A percentile compares a stretch with the other conserved stretches of the same genome.
Evolutionary conservation across 139 green algal species (phyloP).

Genomic region (Nannochloris sp.): DNA sequence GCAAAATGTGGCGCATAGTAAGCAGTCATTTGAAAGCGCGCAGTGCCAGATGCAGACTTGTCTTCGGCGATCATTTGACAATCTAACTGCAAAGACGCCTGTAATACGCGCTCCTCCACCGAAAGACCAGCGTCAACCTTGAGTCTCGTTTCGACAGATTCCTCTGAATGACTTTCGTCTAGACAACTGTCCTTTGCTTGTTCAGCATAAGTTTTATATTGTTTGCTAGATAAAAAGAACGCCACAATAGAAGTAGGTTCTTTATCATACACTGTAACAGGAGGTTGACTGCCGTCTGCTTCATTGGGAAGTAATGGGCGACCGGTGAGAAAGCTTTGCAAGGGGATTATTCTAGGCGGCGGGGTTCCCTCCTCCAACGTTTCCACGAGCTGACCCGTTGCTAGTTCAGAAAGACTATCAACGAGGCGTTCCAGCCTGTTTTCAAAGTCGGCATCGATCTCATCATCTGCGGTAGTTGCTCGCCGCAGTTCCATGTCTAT

Average conservation of each 20-base stretch:
- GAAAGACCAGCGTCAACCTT: not conserved
- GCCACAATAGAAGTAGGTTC: conserved; percentile 77
- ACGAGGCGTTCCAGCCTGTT: not conserved
- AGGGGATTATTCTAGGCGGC: no score
- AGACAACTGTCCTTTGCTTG: not conserved
- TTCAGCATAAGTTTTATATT: not conserved
- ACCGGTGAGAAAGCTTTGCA: conserved; percentile 25
- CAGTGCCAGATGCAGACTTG: conserved; percentile 37
- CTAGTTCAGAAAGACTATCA: no score
- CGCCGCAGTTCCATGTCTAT: not conserved
- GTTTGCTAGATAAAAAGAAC: conserved; percentile 56
- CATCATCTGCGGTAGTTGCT: not conserved
- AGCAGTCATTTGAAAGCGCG: conserved; percentile 40
- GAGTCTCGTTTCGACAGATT: not conserved
- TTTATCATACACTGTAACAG: conserved; percentile 52
- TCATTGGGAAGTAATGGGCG: conserved; percentile 47
- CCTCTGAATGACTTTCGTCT: no score
- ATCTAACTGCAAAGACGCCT: conserved; percentile 43
- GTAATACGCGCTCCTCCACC: conserved; percentile 27
- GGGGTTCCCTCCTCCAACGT: no score
- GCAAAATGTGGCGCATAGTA: conserved; percentile 86
- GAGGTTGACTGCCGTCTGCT: conserved; percentile 32
- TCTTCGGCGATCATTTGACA: conserved; percentile 52
- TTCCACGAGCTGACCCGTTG: no score
- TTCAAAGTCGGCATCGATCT: not conserved